phyloP scores from a whole-genome alignment of 2,329 filamentous ascomycete species.

The Cercospora zeae-maydis region DNA sequence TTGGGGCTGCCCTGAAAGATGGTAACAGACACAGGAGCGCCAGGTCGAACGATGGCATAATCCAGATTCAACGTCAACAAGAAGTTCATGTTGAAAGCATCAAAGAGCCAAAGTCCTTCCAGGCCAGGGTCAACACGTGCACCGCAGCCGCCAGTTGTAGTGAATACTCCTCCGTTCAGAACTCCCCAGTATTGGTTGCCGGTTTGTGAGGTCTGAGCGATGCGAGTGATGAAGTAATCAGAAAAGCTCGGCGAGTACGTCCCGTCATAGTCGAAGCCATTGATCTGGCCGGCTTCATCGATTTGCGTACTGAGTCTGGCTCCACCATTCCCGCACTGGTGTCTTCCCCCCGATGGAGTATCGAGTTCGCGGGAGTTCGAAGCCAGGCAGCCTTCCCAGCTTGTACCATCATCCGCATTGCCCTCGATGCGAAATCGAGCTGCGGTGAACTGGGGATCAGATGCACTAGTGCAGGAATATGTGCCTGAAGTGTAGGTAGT shows the following conservation, averaged over 20 bases:
- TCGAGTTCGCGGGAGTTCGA: slow-evolving; percentile 21
- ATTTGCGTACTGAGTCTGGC: slow-evolving; percentile 24
- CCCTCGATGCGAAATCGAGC: slow-evolving; percentile 24
- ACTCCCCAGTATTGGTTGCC: slow-evolving; percentile 22
- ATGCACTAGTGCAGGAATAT: too few species aligned
- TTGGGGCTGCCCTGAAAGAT: background rate
- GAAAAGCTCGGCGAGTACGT: slow-evolving; percentile 11
- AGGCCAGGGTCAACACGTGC: slow-evolving; percentile 2
- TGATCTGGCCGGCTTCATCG: slow-evolving; percentile 15
- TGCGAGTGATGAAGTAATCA: slow-evolving; percentile 25
- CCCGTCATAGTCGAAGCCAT: slow-evolving; percentile 23
- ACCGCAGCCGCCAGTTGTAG: slow-evolving; percentile 18
- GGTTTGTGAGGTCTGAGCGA: slow-evolving; percentile 1
- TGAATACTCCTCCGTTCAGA: slow-evolving; percentile 16
- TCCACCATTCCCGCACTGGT: slow-evolving; percentile 22
- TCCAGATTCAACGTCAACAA: background rate
- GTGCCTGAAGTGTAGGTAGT: too few species aligned
- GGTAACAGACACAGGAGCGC: background rate
- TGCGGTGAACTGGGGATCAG: too few species aligned
- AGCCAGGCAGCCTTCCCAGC: slow-evolving; percentile 22
- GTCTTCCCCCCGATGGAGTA: slow-evolving; percentile 17
- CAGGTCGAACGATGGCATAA: background rate
- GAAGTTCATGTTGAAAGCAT: slow-evolving; percentile 11
- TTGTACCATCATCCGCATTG: slow-evolving; percentile 14
- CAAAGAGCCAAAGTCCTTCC: slow-evolving; percentile 7